These are phyloP conservation scores for Magnusiomyces suaveolens DNA, from an alignment of 1,139 yeast species.

Conservation along the genomic window DNA sequence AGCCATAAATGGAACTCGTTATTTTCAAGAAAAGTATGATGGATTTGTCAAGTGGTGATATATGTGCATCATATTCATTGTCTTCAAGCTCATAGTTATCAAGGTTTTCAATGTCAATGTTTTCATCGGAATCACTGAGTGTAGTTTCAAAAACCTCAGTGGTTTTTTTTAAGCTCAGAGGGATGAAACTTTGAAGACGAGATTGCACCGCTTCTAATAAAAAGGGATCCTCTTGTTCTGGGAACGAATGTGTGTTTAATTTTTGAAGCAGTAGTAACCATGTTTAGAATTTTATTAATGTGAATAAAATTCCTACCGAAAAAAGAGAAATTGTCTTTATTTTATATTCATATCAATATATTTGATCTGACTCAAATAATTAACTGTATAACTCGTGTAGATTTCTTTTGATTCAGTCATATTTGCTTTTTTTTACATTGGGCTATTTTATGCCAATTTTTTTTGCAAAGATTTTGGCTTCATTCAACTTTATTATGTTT, in stretches of 20 bases:
- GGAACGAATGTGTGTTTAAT: neutral
- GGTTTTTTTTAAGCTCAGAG: neutral
- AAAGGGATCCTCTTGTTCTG: neutral
- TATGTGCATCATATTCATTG: neutral
- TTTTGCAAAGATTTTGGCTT: too few relatives aligned
- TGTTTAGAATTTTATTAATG: too few relatives aligned
- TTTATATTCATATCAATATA: too few relatives aligned
- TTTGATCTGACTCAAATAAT: too few relatives aligned
- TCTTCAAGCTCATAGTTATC: neutral
- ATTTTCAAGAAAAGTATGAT: neutral
- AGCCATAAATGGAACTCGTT: neutral
- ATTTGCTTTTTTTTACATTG: too few relatives aligned
- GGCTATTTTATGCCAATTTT: too few relatives aligned
- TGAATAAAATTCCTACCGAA: too few relatives aligned
- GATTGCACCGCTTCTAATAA: neutral
- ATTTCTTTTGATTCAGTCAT: too few relatives aligned
- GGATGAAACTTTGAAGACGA: neutral
- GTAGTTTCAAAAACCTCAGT: neutral
- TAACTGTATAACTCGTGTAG: too few relatives aligned
- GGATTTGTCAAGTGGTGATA: neutral
- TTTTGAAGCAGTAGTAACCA: neutral
- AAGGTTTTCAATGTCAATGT: neutral
- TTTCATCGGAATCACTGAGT: neutral
- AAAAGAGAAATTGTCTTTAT: too few relatives aligned
- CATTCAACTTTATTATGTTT: too few relatives aligned